Evolutionary conservation across 768 basidiomycete species (phyloP), one percentile per base, ranked within the genome.

Genomic region (Pleurotus sapidus): DNA sequence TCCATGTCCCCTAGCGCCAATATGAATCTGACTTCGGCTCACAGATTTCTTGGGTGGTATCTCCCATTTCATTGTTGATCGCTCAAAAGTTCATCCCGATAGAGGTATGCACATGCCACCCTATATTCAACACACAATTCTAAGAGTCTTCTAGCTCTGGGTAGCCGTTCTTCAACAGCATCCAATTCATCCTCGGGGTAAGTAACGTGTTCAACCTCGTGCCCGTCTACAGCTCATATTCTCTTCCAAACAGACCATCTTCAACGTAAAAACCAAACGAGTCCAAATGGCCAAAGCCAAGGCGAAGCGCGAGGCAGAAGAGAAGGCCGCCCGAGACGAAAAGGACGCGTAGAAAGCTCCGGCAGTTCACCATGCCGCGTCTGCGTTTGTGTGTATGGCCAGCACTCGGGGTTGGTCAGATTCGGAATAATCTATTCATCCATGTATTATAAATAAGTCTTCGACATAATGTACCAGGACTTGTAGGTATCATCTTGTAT

Each of bases 91-190:
- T 88, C 68, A 71, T 95, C 43, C 83, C 93, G 11, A 77, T 88
- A 18, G 88, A 93, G 69, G 89, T 89, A 60, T 56, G 81, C 64
- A 20, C 3, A 23, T 15, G 14, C 43, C 15, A 15, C 51, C 48
- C 8, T 37, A n/a, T 37, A 45, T 27, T 48, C 5, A 14, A 14
- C 8, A 25, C 12, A 1, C 1, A 46, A 14, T n/a, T 48, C 11
- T 11, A 34, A 2, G 11, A 11, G 12, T 17, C n/a, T 34, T 48
- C 14, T 61, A 91, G 88, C 77, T 93, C 45, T 93, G 93, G 92
- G 89, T 90, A n/a, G 0, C 89, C 89, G 7, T 95, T 90, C 75
- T 94, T 95, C 80, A 93, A 87, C 68, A 63, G 81, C 37, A 74
- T 95, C 42, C 84, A 86, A 67, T 93, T 95, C 67, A 68, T 83